Percentiles rank a stretch among this genome's conserved stretches.
phyloP scores from a whole-genome alignment of 768 basidiomycete species.

The Leccinum boreale region DNA sequence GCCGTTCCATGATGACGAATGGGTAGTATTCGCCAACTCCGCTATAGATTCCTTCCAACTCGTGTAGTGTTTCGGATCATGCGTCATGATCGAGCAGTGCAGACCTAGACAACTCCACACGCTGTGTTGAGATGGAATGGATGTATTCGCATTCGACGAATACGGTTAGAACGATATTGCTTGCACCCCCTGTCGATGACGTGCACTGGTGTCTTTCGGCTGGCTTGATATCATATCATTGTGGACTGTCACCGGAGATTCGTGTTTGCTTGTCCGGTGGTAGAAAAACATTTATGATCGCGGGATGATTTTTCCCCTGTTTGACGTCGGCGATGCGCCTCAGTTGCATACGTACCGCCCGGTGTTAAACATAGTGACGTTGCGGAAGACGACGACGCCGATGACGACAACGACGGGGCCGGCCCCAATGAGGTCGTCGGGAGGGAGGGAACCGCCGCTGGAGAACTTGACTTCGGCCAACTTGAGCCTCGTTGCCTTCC shows the following conservation, averaged over 20 bases:
- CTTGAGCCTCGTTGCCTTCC: constrained; percentile 2
- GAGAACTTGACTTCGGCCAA: neutral
- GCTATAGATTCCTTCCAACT: neutral
- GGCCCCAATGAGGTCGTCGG: neutral
- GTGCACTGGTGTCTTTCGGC: neutral
- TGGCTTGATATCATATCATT: neutral
- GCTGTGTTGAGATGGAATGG: constrained; percentile 8
- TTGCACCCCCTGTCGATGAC: constrained; percentile 9
- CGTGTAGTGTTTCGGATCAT: constrained; percentile 10
- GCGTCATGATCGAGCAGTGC: constrained; percentile 8
- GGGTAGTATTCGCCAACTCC: neutral
- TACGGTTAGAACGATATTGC: constrained; percentile 4
- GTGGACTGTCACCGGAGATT: constrained; percentile 4
- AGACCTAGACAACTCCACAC: neutral
- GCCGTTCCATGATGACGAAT: neutral
- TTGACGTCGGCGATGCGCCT: neutral
- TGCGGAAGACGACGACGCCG: neutral
- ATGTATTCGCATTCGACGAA: constrained; percentile 1
- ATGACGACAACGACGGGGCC: neutral
- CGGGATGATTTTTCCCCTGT: neutral
- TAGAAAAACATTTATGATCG: neutral
- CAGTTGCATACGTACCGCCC: neutral
- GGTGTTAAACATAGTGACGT: neutral
- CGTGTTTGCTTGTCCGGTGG: neutral
- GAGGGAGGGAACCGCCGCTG: neutral